Conservation (phyloP, 2,329 filamentous ascomycete species). For the Scleromitrula shiraiana region DNA sequence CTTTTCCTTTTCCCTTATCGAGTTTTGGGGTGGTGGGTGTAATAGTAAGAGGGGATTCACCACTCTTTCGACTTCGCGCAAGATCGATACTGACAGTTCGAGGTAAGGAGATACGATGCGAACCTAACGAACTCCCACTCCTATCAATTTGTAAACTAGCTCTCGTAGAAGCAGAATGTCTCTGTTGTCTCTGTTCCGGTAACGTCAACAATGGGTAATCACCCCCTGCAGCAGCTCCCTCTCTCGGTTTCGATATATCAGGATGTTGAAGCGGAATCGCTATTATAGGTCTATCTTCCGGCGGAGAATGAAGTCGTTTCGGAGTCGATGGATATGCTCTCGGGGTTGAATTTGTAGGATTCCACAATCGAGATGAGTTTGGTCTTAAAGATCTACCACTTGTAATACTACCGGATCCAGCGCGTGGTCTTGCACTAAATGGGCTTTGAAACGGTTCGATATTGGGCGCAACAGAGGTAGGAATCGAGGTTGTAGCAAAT, state of each 20-base stretch:
- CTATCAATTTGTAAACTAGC: constrained; percentile 40
- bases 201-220: constrained; percentile 47
- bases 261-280: constrained; percentile 29
- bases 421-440: constrained; percentile 20
- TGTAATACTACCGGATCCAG: constrained; percentile 21
- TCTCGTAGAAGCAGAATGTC: constrained; percentile 37
- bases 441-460: constrained; percentile 14
- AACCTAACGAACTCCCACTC: constrained; percentile 29
- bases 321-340: constrained; percentile 26
- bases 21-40: constrained; percentile 7
- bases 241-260: constrained; percentile 18
- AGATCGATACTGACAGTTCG: constrained; percentile 29
- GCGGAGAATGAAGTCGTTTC: constrained; percentile 13
- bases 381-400: constrained; percentile 19
- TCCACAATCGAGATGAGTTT: constrained; percentile 42
- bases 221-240: constrained; percentile 22
- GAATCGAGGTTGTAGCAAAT: too few species aligned
- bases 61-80: constrained; percentile 21
- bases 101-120: constrained; percentile 27
- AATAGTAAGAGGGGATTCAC: constrained; percentile 17
- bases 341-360: constrained; percentile 53
- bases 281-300: constrained; percentile 16
- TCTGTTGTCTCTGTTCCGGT: constrained; percentile 46
- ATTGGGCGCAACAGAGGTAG: constrained; percentile 12
- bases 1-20: constrained; percentile 27